phyloP scores from a whole-genome alignment of 352 stramenopile genomes.

The Phytopythium ostracodes region DNA sequence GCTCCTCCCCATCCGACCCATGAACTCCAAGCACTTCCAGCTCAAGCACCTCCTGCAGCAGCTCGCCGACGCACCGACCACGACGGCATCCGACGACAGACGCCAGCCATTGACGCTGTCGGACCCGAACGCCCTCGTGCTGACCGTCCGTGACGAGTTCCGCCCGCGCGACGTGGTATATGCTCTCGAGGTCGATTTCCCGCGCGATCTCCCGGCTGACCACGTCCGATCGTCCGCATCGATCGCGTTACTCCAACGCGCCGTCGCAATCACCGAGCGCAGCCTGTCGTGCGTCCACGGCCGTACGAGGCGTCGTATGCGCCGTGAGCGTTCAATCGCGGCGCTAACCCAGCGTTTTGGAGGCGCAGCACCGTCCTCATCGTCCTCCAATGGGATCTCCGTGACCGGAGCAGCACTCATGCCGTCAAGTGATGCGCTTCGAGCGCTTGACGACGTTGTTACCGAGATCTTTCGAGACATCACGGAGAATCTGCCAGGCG shows the following conservation, averaged over 20 bases:
- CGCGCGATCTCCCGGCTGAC: constrained; percentile 9
- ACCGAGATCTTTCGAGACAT: constrained; percentile 43
- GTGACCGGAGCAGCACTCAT: constrained; percentile 17
- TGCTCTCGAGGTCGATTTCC: constrained; percentile 39
- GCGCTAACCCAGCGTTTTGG: constrained; percentile 14
- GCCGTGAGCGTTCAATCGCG: constrained; percentile 17
- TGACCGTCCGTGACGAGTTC: constrained; percentile 26
- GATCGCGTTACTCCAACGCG: constrained; percentile 26
- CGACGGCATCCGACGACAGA: neutral
- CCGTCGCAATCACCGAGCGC: constrained; percentile 32
- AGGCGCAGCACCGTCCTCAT: no score
- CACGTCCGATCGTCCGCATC: constrained; percentile 8
- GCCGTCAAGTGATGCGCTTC: constrained; percentile 47
- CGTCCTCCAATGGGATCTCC: neutral
- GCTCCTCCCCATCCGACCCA: constrained; percentile 49
- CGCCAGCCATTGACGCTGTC: constrained; percentile 10
- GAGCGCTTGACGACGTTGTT: constrained; percentile 40
- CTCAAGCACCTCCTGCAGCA: constrained; percentile 30
- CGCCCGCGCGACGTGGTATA: constrained; percentile 24
- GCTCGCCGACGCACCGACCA: neutral
- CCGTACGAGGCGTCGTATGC: constrained; percentile 29
- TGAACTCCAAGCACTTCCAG: constrained; percentile 74
- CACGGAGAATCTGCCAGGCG: constrained; percentile 39
- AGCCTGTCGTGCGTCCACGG: constrained; percentile 50
- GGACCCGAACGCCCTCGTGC: constrained; percentile 31